Evolutionary conservation across 169 alveolate species (phyloP), one percentile per base, ranked within the genome.

Genomic region (Plasmodium inui): DNA sequence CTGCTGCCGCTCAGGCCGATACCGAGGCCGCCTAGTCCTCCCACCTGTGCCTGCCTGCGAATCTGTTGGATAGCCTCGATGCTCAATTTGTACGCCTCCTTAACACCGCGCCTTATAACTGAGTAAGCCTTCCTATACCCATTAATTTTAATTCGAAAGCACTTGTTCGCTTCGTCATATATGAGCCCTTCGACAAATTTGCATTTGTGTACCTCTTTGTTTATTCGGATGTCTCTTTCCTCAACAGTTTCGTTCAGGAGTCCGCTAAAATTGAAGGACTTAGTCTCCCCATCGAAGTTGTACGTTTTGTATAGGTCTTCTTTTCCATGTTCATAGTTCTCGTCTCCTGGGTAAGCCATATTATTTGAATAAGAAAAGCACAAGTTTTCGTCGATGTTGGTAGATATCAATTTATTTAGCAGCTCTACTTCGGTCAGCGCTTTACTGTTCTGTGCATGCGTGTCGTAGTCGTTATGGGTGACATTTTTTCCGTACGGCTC

Each of bases 71-170:
- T 82, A 3, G 92, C 84, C 53, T 81, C 92, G 50, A 91, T 82
- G 78, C 95, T 91, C 39, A 91, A 91, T n/a, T 82, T 80, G 73
- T 91, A 91, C 17, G 95, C 95, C 76, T 91, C 92, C 70, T 91
- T 91, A n/a, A 91, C 95, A 44, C 95, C 95, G 19, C 95, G 46
- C 74, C 92, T 91, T 50, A 91, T 80, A 82, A 91, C 95, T 44
- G 95, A 91, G 83, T 82, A 91, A 19, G 95, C 95, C 41, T 82
- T 80, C 74, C 92, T 82, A 71, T 91, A 91, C 37, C 95, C 92
- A 80, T 91, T 82, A 82, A 91, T 82, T 81, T 91, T 91, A 44
- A 91, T 91, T 37, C 95, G 7, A 71, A 91, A 91, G 26, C 95
- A 91, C 17, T 91, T 91, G 30, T 91, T 91, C 19, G 92, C 95